Conservation (phyloP, 192 early-diverging fungal species). For the Coemansia aciculifera region DNA sequence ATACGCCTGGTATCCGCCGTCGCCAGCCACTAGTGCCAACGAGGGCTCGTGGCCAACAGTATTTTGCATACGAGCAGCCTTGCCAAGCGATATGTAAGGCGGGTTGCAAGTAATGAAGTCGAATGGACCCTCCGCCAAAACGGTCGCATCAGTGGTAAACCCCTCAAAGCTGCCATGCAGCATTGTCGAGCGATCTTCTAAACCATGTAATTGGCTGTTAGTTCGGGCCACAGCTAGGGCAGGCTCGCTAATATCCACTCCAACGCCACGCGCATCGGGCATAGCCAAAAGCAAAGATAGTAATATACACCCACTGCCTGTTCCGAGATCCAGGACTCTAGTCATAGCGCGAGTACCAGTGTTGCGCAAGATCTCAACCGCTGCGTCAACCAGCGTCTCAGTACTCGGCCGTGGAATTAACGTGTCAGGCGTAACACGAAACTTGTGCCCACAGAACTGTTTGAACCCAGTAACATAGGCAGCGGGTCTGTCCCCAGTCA, state of each 20-base stretch:
- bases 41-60: constrained; percentile 61
- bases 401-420: constrained; percentile 72
- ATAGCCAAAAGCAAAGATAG: constrained; percentile 57
- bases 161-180: constrained; percentile 49
- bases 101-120: constrained; percentile 75
- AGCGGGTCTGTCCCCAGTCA: constrained; percentile 52
- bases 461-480: constrained; percentile 40
- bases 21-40: constrained; percentile 64
- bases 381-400: constrained; percentile 63
- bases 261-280: constrained; percentile 52
- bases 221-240: constrained; percentile 58
- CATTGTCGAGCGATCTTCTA: constrained; percentile 42
- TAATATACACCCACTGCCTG: constrained; percentile 72
- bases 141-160: constrained; percentile 25
- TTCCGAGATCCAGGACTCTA: constrained; percentile 69
- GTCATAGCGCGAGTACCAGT: not conserved
- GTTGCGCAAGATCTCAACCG: constrained; percentile 25
- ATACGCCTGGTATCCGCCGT: constrained; percentile 67
- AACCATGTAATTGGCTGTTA: constrained; percentile 48
- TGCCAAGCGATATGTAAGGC: constrained; percentile 61
- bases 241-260: constrained; percentile 63
- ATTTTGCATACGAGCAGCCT: constrained; percentile 30
- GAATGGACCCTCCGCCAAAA: constrained; percentile 35
- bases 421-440: constrained; percentile 63
- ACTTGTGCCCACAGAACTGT: constrained; percentile 60